Conservation (phyloP, 129 eudicot species). For the Pseudognaphalium luteoalbum region DNA sequence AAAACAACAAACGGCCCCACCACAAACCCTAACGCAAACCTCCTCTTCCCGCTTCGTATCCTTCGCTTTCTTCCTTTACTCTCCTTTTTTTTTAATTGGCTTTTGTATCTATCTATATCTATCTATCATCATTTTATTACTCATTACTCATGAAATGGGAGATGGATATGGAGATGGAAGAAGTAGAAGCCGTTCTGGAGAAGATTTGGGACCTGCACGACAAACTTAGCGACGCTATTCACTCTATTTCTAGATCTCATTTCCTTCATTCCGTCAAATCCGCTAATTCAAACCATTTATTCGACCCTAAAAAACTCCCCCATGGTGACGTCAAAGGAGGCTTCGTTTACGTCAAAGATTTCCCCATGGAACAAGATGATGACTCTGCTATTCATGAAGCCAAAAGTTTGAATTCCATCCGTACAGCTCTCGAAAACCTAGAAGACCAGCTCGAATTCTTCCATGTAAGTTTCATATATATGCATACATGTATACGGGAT, state of each 20-base stretch:
- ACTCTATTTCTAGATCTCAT: constrained; percentile 78
- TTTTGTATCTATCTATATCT: not conserved
- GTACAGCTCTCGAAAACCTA: constrained; percentile 86
- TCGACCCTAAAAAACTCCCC: constrained; percentile 11
- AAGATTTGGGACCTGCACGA: constrained; percentile 96
- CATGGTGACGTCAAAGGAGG: constrained; percentile 39
- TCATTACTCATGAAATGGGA: constrained; percentile 52
- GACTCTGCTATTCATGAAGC: constrained; percentile 70
- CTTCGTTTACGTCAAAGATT: constrained; percentile 67
- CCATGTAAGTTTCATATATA: constrained; percentile 69
- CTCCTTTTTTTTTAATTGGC: not conserved
- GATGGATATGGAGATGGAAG: constrained; percentile 80
- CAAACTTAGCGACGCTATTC: constrained; percentile 94
- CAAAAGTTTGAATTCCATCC: constrained; percentile 77
- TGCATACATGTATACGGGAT: too few relatives aligned
- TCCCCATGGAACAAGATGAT: constrained; percentile 41
- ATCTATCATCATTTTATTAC: not conserved
- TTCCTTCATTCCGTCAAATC: constrained; percentile 49
- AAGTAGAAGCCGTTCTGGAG: constrained; percentile 76
- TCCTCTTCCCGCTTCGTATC: constrained; percentile 40
- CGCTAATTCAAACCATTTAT: constrained; percentile 11
- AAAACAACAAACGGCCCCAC: constrained; percentile 14
- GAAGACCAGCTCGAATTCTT: constrained; percentile 84
- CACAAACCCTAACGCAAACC: constrained; percentile 22
- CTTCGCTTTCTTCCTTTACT: constrained; percentile 8